These are phyloP conservation scores for Trichoderma orchidacearum DNA, from an alignment of 495 filamentous ascomycete genomes.

Conservation along the genomic window DNA sequence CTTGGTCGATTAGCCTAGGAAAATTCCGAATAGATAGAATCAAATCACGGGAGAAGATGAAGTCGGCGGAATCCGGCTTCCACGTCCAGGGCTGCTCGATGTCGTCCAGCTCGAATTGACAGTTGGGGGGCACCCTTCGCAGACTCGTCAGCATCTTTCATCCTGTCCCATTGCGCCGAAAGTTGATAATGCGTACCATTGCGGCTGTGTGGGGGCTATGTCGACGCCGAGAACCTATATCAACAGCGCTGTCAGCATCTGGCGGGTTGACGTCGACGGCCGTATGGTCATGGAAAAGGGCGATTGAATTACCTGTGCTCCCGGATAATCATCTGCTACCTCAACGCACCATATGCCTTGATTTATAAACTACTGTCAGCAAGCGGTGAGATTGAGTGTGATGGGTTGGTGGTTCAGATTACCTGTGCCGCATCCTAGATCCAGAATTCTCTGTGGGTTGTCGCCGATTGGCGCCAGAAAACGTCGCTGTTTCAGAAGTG, in stretches of 20 bases:
- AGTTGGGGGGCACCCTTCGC: constrained; percentile 31
- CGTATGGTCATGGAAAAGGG: too few relatives aligned
- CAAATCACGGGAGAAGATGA: constrained; percentile 44
- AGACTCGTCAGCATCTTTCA: not conserved
- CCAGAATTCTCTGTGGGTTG: constrained; percentile 29
- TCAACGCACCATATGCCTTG: constrained; percentile 25
- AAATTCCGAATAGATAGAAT: constrained; percentile 42
- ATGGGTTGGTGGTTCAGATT: not conserved
- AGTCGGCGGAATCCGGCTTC: constrained; percentile 42
- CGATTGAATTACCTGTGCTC: constrained; percentile 29
- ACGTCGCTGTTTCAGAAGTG: constrained; percentile 28
- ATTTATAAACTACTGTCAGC: not conserved
- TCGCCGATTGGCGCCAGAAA: constrained; percentile 42
- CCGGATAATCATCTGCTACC: constrained; percentile 35
- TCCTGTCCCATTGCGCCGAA: not conserved
- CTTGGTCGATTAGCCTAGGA: constrained; percentile 24
- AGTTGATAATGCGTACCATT: too few relatives aligned
- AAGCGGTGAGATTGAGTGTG: not conserved
- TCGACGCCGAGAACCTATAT: constrained; percentile 43
- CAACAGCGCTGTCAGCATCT: constrained; percentile 29
- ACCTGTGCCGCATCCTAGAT: constrained; percentile 43
- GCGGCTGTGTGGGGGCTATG: constrained; percentile 34
- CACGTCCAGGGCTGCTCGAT: constrained; percentile 41
- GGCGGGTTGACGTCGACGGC: not conserved
- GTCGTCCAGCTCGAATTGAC: constrained; percentile 44